Evolutionary conservation across 768 basidiomycete genomes (phyloP).

Genomic region (Heimioporus sp.): DNA sequence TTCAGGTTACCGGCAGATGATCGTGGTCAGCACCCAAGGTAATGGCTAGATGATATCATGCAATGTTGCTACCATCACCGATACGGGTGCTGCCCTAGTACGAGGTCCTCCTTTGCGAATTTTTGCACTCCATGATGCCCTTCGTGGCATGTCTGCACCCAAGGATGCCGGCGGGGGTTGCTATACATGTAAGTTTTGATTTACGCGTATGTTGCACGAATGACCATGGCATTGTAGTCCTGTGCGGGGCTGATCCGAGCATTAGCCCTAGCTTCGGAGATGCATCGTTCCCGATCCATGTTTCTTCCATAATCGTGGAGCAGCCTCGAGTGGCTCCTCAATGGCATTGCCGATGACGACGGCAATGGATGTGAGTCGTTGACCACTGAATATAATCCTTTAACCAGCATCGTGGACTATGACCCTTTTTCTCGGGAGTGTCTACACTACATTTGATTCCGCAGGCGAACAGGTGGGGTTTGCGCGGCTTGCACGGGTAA

Average conservation of each 20-base stretch:
- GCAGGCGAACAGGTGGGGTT: too few relatives aligned
- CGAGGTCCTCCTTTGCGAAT: not conserved
- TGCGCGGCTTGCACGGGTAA: too few relatives aligned
- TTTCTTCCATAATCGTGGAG: not conserved
- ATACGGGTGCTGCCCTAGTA: conserved; percentile 14
- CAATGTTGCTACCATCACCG: not conserved
- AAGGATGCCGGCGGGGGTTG: conserved; percentile 19
- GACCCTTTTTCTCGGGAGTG: too few relatives aligned
- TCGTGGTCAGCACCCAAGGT: not conserved
- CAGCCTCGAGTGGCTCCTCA: not conserved
- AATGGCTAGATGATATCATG: not conserved
- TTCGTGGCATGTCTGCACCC: conserved; percentile 6
- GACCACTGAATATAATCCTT: not conserved
- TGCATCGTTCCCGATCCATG: not conserved
- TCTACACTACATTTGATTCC: not conserved
- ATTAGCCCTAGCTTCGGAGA: not conserved
- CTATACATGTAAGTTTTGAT: conserved; percentile 30
- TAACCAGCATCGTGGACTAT: not conserved
- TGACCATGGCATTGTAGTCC: conserved; percentile 9
- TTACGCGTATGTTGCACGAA: too few relatives aligned
- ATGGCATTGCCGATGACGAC: not conserved
- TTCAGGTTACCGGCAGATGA: not conserved
- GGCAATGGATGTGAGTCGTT: not conserved
- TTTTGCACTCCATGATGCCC: not conserved
- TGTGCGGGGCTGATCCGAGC: not conserved